phyloP scores from a whole-genome alignment of 177 flowering plant species.

The Telopea speciosissima region DNA sequence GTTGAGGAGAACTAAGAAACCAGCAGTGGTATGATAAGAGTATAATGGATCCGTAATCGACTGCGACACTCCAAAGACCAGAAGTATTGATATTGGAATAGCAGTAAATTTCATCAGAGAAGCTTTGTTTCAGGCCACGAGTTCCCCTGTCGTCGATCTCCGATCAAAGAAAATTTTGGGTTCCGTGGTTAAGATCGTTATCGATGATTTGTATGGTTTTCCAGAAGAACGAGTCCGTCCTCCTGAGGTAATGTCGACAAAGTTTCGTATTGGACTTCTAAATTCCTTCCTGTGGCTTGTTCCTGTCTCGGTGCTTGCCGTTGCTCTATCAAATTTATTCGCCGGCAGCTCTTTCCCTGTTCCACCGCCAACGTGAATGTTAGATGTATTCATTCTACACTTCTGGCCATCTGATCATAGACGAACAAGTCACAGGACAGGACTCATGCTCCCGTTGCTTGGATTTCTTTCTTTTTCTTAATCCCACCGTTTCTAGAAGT shows the following conservation, averaged over 20 bases:
- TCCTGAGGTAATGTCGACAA: constrained; percentile 8
- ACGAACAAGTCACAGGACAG: no score
- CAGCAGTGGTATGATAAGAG: not conserved
- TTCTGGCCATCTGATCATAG: not conserved
- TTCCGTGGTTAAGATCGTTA: constrained; percentile 14
- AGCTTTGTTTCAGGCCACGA: constrained; percentile 18
- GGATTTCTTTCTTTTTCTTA: not conserved
- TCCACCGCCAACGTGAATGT: not conserved
- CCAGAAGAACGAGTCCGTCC: constrained; percentile 21
- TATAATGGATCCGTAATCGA: not conserved
- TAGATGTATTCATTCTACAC: not conserved
- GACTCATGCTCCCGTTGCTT: not conserved
- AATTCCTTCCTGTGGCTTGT: not conserved
- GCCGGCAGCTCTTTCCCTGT: not conserved
- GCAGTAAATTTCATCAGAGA: constrained; percentile 20
- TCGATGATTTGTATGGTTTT: constrained; percentile 18
- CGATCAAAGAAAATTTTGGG: constrained; percentile 31
- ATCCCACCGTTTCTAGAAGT: not conserved
- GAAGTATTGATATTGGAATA: constrained; percentile 24
- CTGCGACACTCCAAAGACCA: constrained; percentile 5
- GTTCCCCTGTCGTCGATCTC: constrained; percentile 16
- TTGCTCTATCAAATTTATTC: not conserved
- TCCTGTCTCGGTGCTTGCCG: not conserved
- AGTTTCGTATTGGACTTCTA: not conserved
- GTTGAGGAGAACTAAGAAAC: constrained; percentile 5